Evolutionary conservation across 1,284 basidiomycete species (phyloP).

Genomic region (Boletus mariae): DNA sequence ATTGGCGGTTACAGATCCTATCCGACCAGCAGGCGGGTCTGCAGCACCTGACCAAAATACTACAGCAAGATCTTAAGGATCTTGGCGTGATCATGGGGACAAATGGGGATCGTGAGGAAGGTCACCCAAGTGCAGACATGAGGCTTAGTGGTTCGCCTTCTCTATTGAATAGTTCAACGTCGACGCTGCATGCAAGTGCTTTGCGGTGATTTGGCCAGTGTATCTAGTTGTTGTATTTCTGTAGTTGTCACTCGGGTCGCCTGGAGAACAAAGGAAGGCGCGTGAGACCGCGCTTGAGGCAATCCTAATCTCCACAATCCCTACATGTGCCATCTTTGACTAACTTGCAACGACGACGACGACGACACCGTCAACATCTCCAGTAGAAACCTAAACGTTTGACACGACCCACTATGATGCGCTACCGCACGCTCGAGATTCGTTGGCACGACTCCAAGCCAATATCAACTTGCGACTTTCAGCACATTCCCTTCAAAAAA

Average conservation of each 20-base stretch:
- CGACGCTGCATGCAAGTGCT: constrained; percentile 37
- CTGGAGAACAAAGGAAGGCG: constrained; percentile 16
- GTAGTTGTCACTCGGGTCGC: constrained; percentile 3
- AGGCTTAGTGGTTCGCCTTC: constrained; percentile 27
- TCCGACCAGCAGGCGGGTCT: constrained; percentile 78
- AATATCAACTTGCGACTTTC: constrained; percentile 93
- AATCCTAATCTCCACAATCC: constrained; percentile 13
- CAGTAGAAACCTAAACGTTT: not conserved
- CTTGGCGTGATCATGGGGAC: constrained; percentile 66
- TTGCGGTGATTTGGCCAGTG: constrained; percentile 5
- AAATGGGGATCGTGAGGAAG: constrained; percentile 35
- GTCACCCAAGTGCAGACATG: constrained; percentile 22
- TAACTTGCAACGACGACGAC: constrained; percentile 8
- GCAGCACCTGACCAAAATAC: constrained; percentile 72
- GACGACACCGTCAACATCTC: not conserved
- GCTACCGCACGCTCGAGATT: constrained; percentile 83
- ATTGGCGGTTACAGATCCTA: constrained; percentile 52
- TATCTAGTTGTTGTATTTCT: constrained; percentile 1
- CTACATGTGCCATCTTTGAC: constrained; percentile 12
- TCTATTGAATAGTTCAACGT: constrained; percentile 24
- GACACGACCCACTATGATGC: constrained; percentile 46
- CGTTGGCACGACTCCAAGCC: constrained; percentile 95
- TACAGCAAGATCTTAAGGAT: constrained; percentile 68
- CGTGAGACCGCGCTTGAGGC: constrained; percentile 20
- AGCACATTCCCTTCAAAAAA: constrained; percentile 73